These are phyloP conservation scores for Aspergillus sclerotioniger DNA, from an alignment of 495 filamentous ascomycete genomes.

Conservation along the genomic window DNA sequence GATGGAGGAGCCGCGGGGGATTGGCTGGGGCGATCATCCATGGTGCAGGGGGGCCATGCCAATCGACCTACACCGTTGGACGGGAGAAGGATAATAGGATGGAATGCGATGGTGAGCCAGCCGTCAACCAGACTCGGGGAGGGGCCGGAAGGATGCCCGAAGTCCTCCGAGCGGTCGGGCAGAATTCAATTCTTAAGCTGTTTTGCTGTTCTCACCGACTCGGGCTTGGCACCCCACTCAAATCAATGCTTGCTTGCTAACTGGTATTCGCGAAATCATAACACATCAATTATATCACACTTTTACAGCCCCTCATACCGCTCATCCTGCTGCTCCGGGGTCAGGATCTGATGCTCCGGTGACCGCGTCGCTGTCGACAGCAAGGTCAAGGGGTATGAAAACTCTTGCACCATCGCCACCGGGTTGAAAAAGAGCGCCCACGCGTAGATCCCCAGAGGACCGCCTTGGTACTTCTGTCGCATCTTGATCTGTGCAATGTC, in stretches of 20 bases:
- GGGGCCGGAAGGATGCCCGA: too few relatives aligned
- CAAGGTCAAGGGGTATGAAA: background rate
- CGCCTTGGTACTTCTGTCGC: background rate
- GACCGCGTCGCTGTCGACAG: background rate
- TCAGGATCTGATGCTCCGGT: background rate
- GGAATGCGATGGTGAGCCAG: too few relatives aligned
- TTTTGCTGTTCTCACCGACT: too few relatives aligned
- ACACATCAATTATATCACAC: background rate
- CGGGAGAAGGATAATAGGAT: too few relatives aligned
- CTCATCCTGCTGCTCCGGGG: background rate
- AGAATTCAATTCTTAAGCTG: too few relatives aligned
- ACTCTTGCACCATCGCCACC: background rate
- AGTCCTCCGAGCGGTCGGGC: too few relatives aligned
- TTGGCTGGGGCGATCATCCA: background rate
- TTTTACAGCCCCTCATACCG: background rate
- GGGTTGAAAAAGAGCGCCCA: background rate
- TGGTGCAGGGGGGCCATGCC: background rate
- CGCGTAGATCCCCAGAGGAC: background rate
- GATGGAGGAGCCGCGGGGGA: background rate
- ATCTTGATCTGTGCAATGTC: background rate
- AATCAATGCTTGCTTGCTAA: too few relatives aligned
- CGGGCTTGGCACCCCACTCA: too few relatives aligned
- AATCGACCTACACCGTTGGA: too few relatives aligned
- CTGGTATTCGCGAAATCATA: too few relatives aligned
- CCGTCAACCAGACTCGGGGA: too few relatives aligned